Conservation (phyloP, 192 early-diverging fungal species). For the Linnemannia schmuckeri region DNA sequence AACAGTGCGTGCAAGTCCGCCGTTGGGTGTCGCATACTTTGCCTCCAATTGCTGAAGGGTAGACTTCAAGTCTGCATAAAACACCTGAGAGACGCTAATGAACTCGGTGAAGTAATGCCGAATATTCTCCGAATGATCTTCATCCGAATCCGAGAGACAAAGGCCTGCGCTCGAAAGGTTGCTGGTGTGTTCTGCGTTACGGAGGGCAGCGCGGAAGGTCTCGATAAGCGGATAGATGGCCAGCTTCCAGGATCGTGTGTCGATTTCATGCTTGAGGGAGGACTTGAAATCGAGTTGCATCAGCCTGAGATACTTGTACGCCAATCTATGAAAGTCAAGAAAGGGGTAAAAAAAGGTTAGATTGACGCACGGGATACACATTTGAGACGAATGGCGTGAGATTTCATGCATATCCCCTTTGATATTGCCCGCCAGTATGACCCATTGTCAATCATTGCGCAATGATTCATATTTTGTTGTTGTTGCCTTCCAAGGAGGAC, state of each 20-base stretch:
- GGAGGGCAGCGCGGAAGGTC: constrained; percentile 62
- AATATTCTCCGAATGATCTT: constrained; percentile 28
- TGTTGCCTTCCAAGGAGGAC: background rate
- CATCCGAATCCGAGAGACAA: constrained; percentile 31
- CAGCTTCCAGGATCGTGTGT: constrained; percentile 67
- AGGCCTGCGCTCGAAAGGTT: constrained; percentile 8
- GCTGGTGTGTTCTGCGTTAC: constrained; percentile 33
- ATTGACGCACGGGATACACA: background rate
- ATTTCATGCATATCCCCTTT: constrained; percentile 1
- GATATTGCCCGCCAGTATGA: background rate
- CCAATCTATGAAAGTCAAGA: constrained; percentile 40
- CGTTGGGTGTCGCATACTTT: constrained; percentile 18
- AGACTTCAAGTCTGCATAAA: constrained; percentile 57
- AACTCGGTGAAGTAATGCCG: constrained; percentile 58
- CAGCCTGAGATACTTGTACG: constrained; percentile 58
- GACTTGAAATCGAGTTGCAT: constrained; percentile 60
- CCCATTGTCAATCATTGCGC: constrained; percentile 6
- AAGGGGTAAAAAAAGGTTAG: background rate
- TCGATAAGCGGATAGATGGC: constrained; percentile 67
- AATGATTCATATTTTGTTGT: constrained; percentile 6
- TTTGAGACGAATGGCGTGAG: background rate
- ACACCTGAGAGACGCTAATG: constrained; percentile 59
- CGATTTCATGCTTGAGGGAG: constrained; percentile 68
- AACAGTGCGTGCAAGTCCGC: constrained; percentile 9
- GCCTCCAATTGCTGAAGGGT: constrained; percentile 51